Conservation (phyloP, 2,329 filamentous ascomycete genomes). For the Xylariaceae sp. region DNA sequence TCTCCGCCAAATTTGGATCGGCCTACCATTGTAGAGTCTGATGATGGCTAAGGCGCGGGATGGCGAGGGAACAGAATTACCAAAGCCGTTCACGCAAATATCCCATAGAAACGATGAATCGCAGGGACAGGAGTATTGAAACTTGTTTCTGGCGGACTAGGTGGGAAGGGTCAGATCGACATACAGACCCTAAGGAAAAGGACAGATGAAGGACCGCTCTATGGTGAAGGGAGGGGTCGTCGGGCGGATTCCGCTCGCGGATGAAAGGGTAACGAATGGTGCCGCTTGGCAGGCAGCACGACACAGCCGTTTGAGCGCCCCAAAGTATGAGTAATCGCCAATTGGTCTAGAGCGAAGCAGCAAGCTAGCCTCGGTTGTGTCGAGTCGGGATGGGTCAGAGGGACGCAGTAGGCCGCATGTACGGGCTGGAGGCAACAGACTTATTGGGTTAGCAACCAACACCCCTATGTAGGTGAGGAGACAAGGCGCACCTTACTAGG, state of each 20-base stretch:
- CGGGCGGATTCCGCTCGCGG: neutral
- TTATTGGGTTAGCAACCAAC: constrained; percentile 1
- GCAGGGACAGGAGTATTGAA: neutral
- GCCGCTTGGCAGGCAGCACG: neutral
- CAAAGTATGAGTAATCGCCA: neutral
- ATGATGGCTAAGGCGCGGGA: neutral
- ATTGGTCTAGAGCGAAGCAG: neutral
- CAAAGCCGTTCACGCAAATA: constrained; percentile 10
- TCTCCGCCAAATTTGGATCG: constrained; percentile 6
- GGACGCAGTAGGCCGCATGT: neutral
- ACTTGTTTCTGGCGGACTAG: neutral
- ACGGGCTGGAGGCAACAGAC: constrained; percentile 1
- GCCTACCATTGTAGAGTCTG: constrained; percentile 10
- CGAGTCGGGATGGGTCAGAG: neutral
- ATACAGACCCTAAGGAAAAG: neutral
- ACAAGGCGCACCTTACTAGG: neutral
- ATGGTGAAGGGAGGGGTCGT: neutral
- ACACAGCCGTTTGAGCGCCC: neutral
- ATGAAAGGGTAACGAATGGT: neutral
- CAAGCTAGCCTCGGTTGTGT: neutral
- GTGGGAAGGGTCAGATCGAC: neutral
- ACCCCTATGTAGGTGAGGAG: neutral
- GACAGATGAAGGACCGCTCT: neutral
- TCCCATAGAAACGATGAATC: constrained; percentile 6
- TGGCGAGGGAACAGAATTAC: neutral